These are phyloP conservation scores for Eugenia klotzschiana DNA, from an alignment of 441 rosid genomes.

Conservation along the genomic window DNA sequence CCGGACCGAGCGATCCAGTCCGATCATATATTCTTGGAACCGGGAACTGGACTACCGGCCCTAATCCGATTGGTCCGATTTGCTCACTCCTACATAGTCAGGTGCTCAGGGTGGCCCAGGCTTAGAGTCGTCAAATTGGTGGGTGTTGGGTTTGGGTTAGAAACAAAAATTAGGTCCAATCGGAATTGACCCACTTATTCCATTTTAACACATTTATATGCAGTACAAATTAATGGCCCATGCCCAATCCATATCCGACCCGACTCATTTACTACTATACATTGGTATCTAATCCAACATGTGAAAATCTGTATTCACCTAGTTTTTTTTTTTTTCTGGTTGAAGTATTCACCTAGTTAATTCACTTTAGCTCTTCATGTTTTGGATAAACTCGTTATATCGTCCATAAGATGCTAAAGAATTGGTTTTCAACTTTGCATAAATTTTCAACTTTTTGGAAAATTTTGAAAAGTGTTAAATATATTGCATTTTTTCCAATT, in stretches of 20 bases:
- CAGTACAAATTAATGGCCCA: not conserved
- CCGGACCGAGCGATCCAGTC: too few species aligned
- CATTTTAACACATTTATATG: not conserved
- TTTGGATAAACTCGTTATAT: not conserved
- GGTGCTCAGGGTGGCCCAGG: not conserved
- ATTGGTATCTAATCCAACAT: not conserved
- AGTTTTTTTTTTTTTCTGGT: too few species aligned
- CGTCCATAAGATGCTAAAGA: not conserved
- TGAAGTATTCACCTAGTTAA: not conserved
- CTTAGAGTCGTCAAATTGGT: not conserved
- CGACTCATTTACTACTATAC: not conserved
- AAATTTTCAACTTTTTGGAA: not conserved
- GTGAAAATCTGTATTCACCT: not conserved
- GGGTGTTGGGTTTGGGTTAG: not conserved
- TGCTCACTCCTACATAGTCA: too few species aligned
- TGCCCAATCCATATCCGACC: accelerated
- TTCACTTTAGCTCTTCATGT: not conserved
- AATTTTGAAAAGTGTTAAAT: too few species aligned
- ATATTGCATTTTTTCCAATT: too few species aligned
- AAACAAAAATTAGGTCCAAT: accelerated
- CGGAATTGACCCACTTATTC: not conserved
- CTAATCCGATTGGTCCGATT: too few species aligned
- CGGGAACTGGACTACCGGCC: too few species aligned
- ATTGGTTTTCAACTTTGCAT: not conserved
- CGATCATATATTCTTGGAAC: too few species aligned